Base-by-base conservation (phyloP, 176 grass and related monocot species). In the Paspalum notatum region DNA sequence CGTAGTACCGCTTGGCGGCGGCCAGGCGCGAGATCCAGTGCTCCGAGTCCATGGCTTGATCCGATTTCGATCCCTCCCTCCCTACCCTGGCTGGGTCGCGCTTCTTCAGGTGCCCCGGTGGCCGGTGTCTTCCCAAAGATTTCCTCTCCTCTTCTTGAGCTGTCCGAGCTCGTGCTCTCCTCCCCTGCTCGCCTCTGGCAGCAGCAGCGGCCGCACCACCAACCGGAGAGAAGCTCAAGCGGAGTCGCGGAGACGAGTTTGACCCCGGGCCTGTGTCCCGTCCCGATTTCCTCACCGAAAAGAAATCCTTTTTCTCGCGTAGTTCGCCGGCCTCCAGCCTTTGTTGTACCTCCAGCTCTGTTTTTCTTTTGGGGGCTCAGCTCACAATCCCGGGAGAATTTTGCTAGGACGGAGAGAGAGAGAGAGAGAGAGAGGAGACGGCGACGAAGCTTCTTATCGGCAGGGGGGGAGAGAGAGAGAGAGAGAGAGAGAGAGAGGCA, bases 11-110 rank as follows among this genome's bases (percentile, higher is more conserved):
- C 90, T 98, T 98, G 48, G 92, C 92, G 58, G 92, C 92, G 46
- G 92, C 92, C 32, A 95, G 90, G 90, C 88, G 92, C 60, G 95
- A 94, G 92, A 95, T 95, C 95, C 95, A 98, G 84, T 93, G 92
- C 86, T 95, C 88, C 80, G 95, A 98, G 80, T 97, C 91, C 94
- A 97, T 93, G 87, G 59, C 49, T 16, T 25, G 77, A 68, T 80
- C 43, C 22, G 62, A 4, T 17, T 80, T 55, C 22, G 62, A 4
- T 17, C 16, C 62, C 43, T n/a, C 12, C 22, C 42, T 68, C 14
- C 37, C 57, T 72, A 43, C 73, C 39, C 46, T 54, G 4, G 45
- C 46, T 54, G 4, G 45, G 18, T 15, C 18, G 27, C 27, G 25
- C 41, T 18, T 17, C 15, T 48, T 49, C 75, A 41, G 53, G 54